Evolutionary conservation across 108 stramenopile species (phyloP), one percentile per base, ranked within the genome.

Genomic region (Skeletonema tropicum): DNA sequence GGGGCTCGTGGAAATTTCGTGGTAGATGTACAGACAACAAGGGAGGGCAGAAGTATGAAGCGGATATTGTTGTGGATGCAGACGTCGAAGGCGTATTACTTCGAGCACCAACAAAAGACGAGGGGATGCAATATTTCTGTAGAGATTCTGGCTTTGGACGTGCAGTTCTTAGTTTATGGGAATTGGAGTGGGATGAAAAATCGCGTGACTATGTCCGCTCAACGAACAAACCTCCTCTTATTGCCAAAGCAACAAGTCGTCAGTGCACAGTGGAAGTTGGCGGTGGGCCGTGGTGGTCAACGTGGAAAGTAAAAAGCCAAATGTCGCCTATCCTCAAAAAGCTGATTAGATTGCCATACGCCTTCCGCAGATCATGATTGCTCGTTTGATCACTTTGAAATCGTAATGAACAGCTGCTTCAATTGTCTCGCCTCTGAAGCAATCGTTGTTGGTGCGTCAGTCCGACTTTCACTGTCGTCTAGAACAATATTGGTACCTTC

Each of bases 91-190:
- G 94, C 8, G 81, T 93, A 1, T 74, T 87, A 2, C 83, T 96
- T 25, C 73, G 94, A 32, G 94, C 94, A 29, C 94, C 94, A 2
- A 92, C 91, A n/a, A 84, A 86, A 55, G 80, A 92, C 19, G 77
- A 88, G 57, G 94, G 94, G 8, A 88, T 96, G 92, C 81, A 82
- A 29, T 90, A 85, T 49, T 93, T 93, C 67, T 93, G 92, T 49
- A 73, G 91, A 36, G 94, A 93, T 79, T 85, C 90, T 15, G 90
- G 93, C 58, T 80, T 79, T 64, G 94, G 88, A 12, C 61, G 85
- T 55, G 75, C 77, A 42, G 82, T 60, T 11, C 62, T 96, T 42
- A 76, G 85, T 5, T 79, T 96, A 19, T 96, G 91, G 91, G 80
- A 84, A 60, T 67, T 96, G 41, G 82, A 87, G 46, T 91, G 84